phyloP scores from a whole-genome alignment of 345 rosid species.

The Gossypium arboreum region DNA sequence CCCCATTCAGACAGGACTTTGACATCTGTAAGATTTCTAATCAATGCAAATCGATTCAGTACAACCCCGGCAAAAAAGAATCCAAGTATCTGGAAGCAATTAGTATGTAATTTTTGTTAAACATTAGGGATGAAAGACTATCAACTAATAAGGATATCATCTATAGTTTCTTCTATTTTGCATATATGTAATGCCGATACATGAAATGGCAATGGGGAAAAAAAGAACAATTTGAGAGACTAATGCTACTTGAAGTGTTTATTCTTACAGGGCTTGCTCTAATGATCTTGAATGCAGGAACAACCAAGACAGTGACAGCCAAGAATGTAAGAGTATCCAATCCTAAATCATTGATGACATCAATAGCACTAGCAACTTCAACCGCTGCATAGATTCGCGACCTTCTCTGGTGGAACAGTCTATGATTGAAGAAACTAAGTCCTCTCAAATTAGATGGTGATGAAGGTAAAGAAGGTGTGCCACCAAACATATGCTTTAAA shows the following conservation, averaged over 20 bases:
- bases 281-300: conserved; percentile 78
- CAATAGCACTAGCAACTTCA: conserved; percentile 79
- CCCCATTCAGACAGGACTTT: conserved; percentile 98
- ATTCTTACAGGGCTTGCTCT: conserved; percentile 88
- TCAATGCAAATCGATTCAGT: conserved; percentile 84
- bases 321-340: conserved; percentile 90
- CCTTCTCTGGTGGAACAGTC: conserved; percentile 33
- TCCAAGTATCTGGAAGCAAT: conserved; percentile 78
- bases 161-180: neutral
- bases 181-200: neutral
- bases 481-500: conserved; percentile 28
- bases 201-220: neutral
- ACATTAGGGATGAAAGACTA: neutral
- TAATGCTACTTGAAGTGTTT: neutral
- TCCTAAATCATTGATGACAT: conserved; percentile 93
- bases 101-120: neutral
- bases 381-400: conserved; percentile 38
- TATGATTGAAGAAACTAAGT: conserved; percentile 27
- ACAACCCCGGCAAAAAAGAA: conserved; percentile 96
- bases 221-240: neutral
- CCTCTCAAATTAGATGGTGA: conserved; percentile 31
- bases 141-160: neutral
- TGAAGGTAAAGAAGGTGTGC: conserved; percentile 26
- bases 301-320: conserved; percentile 83
- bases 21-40: conserved; percentile 88